These are phyloP conservation scores for Xylaria curta DNA, from an alignment of 495 filamentous ascomycete species.

Conservation along the genomic window DNA sequence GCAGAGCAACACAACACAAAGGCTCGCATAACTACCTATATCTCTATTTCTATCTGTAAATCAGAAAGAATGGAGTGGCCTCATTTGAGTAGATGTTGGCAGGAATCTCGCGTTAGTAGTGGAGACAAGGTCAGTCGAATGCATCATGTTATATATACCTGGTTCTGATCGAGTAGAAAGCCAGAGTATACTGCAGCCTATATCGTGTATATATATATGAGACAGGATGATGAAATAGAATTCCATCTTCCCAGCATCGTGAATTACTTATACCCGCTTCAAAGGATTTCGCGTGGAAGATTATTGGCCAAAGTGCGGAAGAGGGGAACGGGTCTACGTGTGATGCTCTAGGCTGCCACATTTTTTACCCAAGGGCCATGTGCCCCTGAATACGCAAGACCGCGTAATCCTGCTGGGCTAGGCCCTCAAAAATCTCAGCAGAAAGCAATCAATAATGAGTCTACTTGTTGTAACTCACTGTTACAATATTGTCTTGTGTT, in stretches of 20 bases:
- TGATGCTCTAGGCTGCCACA: conserved; percentile 16
- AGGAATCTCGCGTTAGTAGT: neutral
- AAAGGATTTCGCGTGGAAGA: neutral
- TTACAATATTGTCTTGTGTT: neutral
- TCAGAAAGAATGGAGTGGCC: neutral
- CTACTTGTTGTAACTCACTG: neutral
- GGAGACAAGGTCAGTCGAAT: neutral
- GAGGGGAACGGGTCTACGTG: neutral
- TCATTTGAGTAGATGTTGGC: neutral
- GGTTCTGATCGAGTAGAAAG: neutral
- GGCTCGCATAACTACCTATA: no score
- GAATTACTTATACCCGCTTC: neutral
- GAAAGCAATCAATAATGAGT: neutral
- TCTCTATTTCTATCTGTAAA: no score
- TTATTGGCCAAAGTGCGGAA: neutral
- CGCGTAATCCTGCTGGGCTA: neutral
- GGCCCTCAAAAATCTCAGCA: neutral
- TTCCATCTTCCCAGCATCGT: neutral
- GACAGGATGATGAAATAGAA: neutral
- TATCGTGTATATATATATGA: neutral
- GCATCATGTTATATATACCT: neutral
- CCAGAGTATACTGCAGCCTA: neutral
- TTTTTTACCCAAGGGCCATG: neutral
- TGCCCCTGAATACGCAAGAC: neutral
- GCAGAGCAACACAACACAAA: neutral